These are phyloP conservation scores for Xylogone sp. DNA, from an alignment of 2,329 filamentous ascomycete species.

Conservation along the genomic window DNA sequence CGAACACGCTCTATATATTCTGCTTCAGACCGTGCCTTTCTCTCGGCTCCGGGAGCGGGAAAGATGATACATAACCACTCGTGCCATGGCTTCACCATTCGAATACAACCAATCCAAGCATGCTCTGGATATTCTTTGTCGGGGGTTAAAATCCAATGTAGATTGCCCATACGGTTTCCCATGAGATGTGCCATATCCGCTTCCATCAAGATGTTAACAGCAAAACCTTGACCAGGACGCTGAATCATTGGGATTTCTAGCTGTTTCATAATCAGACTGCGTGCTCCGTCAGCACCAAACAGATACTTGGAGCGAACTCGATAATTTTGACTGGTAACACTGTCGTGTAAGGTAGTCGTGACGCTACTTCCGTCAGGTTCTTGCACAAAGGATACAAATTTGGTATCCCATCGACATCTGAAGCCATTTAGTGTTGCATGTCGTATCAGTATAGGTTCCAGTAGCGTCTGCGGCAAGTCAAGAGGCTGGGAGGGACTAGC, in stretches of 20 bases:
- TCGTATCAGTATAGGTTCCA: conserved; percentile 39
- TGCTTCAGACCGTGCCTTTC: conserved; percentile 32
- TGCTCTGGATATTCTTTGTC: conserved; percentile 46
- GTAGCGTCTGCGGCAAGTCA: conserved; percentile 40
- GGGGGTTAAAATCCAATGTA: conserved; percentile 56
- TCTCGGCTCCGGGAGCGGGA: conserved; percentile 32
- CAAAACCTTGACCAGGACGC: conserved; percentile 40
- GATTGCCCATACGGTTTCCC: conserved; percentile 46
- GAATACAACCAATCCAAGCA: conserved; percentile 42
- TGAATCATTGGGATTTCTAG: conserved; percentile 37
- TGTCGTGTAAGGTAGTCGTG: conserved; percentile 28
- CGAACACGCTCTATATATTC: conserved; percentile 40
- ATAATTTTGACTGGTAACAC: conserved; percentile 32
- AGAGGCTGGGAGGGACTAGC: conserved; percentile 34
- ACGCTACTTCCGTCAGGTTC: no score
- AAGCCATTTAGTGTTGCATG: conserved; percentile 34
- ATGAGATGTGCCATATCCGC: conserved; percentile 46
- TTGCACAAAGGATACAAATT: conserved; percentile 25
- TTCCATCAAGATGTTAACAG: conserved; percentile 42
- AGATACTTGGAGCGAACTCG: conserved; percentile 47
- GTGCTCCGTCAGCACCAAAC: conserved; percentile 51
- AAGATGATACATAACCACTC: conserved; percentile 56
- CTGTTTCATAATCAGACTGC: conserved; percentile 38
- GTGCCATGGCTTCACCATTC: conserved; percentile 59
- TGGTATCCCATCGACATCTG: conserved; percentile 35